Percentiles rank a stretch among this genome's conserved stretches.
Conservation (phyloP, 768 basidiomycete species). For the Trametes punicea region DNA sequence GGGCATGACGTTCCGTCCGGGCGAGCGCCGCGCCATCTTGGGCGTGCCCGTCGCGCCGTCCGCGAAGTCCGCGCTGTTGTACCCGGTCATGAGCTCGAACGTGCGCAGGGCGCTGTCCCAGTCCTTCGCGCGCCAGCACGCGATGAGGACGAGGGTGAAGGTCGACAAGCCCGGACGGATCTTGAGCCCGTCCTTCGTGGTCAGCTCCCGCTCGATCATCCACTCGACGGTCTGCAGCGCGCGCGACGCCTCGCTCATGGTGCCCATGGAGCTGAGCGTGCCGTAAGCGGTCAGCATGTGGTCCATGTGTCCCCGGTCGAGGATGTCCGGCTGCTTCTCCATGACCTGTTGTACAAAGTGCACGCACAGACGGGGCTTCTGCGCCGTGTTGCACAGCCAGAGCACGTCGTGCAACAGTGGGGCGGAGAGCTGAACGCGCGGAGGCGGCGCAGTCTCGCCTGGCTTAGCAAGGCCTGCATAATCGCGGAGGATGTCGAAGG, state of each 20-base stretch:
- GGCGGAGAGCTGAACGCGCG: constrained; percentile 40
- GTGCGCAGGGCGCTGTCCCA: constrained; percentile 55
- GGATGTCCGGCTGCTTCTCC: constrained; percentile 39
- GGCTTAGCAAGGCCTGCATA: constrained; percentile 58
- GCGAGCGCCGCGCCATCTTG: constrained; percentile 30
- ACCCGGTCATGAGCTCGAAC: constrained; percentile 75
- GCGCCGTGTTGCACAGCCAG: constrained; percentile 48
- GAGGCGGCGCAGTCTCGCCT: constrained; percentile 36
- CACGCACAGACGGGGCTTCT: constrained; percentile 45
- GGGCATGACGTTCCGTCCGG: constrained; percentile 39
- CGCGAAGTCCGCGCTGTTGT: constrained; percentile 26
- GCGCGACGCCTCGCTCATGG: constrained; percentile 41
- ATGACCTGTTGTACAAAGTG: constrained; percentile 62
- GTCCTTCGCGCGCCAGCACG: constrained; percentile 62
- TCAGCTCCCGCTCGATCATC: constrained; percentile 52
- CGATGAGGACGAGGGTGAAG: constrained; percentile 58
- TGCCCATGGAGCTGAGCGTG: constrained; percentile 37
- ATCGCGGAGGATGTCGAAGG: constrained; percentile 58
- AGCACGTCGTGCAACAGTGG: constrained; percentile 55
- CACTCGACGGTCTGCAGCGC: constrained; percentile 63
- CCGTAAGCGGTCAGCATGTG: constrained; percentile 55
- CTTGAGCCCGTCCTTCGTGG: constrained; percentile 35
- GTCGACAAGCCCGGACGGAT: constrained; percentile 44
- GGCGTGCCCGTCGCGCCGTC: constrained; percentile 15
- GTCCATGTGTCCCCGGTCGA: constrained; percentile 57